Base-by-base conservation (phyloP, 2,329 filamentous ascomycete genomes). In the Aspergillus oerlinghausenensis region DNA sequence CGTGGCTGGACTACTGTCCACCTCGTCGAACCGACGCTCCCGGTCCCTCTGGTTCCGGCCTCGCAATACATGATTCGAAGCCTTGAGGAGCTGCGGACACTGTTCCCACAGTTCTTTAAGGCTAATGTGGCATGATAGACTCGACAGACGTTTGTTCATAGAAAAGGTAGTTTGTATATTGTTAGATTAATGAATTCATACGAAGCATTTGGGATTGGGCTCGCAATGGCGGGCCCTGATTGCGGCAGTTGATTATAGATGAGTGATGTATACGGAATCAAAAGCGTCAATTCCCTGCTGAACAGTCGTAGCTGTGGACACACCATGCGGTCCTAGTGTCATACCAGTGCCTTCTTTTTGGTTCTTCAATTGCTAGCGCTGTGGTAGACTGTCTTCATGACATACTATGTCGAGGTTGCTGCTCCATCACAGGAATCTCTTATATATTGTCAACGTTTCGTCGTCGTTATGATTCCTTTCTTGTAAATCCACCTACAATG, bases 71-170 rank as follows among this genome's bases (percentile, higher is more conserved):
- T 92, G 69, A 89, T 99, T 62, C 80, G 83, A 48, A 82, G 85
- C 67, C 76, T 99, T 28, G 81, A 89, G 61, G 89, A 97, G 68
- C 77, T 99, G 56, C 84, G 89, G 49, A 77, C 77, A 0, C 74
- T 89, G 10, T 97, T 93, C 63, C 92, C 94, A 0, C 86, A 95
- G 56, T 85, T 96, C 60, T 97, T 99, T 80, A 94, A 89, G 73
- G 50, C 50, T 26, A 60, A 54, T 40, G 56, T 49, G 52, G n/a
- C 54, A 28, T 9, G 40, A 32, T 50, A 55, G 38, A 38, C 23
- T 9, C 45, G 26, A 50, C 55, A 52, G 48, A 48, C 45, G 49
- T 28, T 60, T 55, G 56, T 56, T 26, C 7, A 53, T 40, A 55
- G 25, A 49, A 23, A 35, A 38, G 40, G 45, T 42, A 29, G 52